These are phyloP conservation scores for Sporothrix inflata DNA, from an alignment of 2,329 filamentous ascomycete genomes.

Conservation along the genomic window DNA sequence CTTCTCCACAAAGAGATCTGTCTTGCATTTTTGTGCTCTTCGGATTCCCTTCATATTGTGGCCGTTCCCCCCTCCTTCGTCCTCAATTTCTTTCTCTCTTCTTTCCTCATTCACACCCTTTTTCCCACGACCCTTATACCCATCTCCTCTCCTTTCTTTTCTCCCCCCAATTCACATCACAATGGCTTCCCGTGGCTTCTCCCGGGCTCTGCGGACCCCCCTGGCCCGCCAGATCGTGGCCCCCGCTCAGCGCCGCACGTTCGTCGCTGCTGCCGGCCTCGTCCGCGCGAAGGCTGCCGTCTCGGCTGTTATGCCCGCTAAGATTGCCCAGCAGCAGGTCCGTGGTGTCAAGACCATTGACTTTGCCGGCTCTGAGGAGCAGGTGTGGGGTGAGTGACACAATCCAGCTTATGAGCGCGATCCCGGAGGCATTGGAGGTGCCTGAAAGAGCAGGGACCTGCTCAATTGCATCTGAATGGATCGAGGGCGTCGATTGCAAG, in stretches of 20 bases:
- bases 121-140: constrained; percentile 4
- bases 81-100: constrained; percentile 3
- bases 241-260: constrained; percentile 65
- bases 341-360: constrained; percentile 98
- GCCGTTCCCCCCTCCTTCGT: constrained; percentile 17
- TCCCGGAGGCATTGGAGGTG: background rate
- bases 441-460: background rate
- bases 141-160: constrained; percentile 18
- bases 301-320: constrained; percentile 40
- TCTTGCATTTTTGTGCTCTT: constrained; percentile 24
- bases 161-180: constrained; percentile 40
- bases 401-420: background rate
- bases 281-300: constrained; percentile 58
- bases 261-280: constrained; percentile 62
- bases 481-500: background rate
- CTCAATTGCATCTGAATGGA: background rate
- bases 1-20: constrained; percentile 23
- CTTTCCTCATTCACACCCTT: background rate
- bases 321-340: constrained; percentile 60
- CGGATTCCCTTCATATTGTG: constrained; percentile 20
- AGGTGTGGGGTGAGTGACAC: constrained; percentile 75
- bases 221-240: constrained; percentile 66
- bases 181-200: constrained; percentile 80
- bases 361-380: constrained; percentile 94
- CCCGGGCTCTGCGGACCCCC: constrained; percentile 66